Base-by-base conservation (phyloP, 2,329 filamentous ascomycete species). In the Thelonectria discophora region DNA sequence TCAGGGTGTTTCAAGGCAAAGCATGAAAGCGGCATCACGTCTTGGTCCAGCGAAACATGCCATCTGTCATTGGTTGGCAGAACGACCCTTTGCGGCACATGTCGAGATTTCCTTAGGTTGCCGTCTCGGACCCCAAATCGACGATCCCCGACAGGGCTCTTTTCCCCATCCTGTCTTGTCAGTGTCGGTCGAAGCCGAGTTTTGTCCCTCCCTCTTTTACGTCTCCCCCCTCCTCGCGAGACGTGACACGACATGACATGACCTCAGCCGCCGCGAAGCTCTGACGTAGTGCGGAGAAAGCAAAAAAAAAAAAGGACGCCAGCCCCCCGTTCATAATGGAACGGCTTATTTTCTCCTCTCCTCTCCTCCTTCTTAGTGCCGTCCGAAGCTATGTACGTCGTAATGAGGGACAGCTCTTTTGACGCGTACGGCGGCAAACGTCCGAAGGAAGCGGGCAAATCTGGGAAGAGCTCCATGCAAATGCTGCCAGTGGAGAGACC, bases 11-110 rank as follows among this genome's bases (percentile, higher is more conserved):
- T 24, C 24, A 24, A 24, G 24, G 24, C 24, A 34, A 11, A 13
- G n/a, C n/a, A n/a, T n/a, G n/a, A n/a, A n/a, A n/a, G n/a, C n/a
- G 37, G 43, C 24, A 45, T 20, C 58, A 24, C 24, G 59, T 62
- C 49, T 58, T 34, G 54, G 37, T 34, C n/a, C 20, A 21, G 37
- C n/a, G n/a, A n/a, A n/a, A 43, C 53, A 46, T 34, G 45, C 21
- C 46, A 18, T 20, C 45, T 15, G 20, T 17, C 30, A 27, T 13
- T 59, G 60, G 60, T 62, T 62, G 60, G 60, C 46, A 20, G 49
- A 55, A 40, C 50, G 55, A 59, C 50, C 34, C 15, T 30, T 20
- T 48, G n/a, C 18, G 40, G 55, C 60, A 62, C 60, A 62, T 62
- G 60, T 62, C 49, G 55, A 48, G 46, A 46, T 59, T 40, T 30